Percentiles rank a stretch among this genome's conserved stretches.
phyloP scores from a whole-genome alignment of 1,139 yeast genomes.

The Candida sp. region DNA sequence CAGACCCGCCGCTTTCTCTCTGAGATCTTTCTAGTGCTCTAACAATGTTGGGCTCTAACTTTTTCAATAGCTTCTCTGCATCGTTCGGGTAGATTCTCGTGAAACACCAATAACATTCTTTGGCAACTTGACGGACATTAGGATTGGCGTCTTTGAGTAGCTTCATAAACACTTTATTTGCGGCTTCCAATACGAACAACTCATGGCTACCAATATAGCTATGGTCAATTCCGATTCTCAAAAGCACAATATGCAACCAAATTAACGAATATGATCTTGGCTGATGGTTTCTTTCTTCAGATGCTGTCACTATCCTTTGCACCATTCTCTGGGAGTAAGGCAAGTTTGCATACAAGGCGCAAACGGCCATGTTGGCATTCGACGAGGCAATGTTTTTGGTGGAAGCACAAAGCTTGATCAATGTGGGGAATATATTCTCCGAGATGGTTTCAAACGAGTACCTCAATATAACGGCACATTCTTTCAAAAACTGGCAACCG shows the following conservation, averaged over 20 bases:
- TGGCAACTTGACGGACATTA: slow-evolving; percentile 74
- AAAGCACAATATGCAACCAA: slow-evolving; percentile 69
- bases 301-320: slow-evolving; percentile 53
- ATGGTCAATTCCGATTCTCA: slow-evolving; percentile 36
- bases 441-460: slow-evolving; percentile 60
- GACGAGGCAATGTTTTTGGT: slow-evolving; percentile 82
- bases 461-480: slow-evolving; percentile 56
- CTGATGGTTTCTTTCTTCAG: slow-evolving; percentile 69
- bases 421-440: slow-evolving; percentile 61
- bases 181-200: slow-evolving; percentile 44
- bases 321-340: slow-evolving; percentile 59
- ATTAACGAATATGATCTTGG: slow-evolving; percentile 73
- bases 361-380: slow-evolving; percentile 72
- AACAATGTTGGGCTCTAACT: slow-evolving; percentile 38
- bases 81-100: slow-evolving; percentile 51
- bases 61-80: slow-evolving; percentile 57
- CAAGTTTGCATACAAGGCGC: slow-evolving; percentile 60
- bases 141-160: slow-evolving; percentile 85
- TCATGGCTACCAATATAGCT: slow-evolving; percentile 40
- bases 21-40: slow-evolving; percentile 50
- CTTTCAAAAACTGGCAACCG: slow-evolving; percentile 83
- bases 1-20: slow-evolving; percentile 30
- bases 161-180: slow-evolving; percentile 57
- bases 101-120: slow-evolving; percentile 77
- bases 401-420: slow-evolving; percentile 69